Evolutionary conservation across 345 rosid species (phyloP).

Genomic region (Lepidium sativum): DNA sequence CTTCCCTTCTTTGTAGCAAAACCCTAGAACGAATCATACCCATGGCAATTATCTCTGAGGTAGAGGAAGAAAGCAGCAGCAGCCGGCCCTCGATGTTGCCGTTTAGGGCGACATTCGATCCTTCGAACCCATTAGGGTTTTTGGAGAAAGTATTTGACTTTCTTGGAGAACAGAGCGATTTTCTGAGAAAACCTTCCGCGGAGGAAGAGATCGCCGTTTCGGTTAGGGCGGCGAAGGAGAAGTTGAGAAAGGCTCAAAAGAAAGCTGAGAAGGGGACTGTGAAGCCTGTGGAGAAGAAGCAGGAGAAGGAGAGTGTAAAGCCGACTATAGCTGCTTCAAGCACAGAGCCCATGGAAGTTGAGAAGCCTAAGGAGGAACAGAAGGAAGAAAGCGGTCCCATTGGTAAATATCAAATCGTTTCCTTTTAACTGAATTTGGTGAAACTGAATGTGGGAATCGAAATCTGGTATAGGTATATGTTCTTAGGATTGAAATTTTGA

Average conservation of each 20-base stretch:
- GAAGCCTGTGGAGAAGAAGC: conserved; percentile 21
- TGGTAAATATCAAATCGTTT: conserved; percentile 21
- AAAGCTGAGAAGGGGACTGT: conserved; percentile 14
- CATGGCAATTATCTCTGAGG: conserved; percentile 90
- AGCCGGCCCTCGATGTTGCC: conserved; percentile 25
- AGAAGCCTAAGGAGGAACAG: conserved; percentile 34
- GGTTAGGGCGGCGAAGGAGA: conserved; percentile 47
- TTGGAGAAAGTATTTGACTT: conserved; percentile 63
- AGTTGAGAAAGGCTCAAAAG: conserved; percentile 32
- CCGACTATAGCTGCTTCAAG: conserved; percentile 16
- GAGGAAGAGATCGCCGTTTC: conserved; percentile 59
- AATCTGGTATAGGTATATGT: neutral
- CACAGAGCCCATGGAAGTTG: conserved; percentile 18
- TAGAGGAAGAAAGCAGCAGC: conserved; percentile 46
- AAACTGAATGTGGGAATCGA: neutral
- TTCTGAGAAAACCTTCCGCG: conserved; percentile 41
- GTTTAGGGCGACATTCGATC: conserved; percentile 55
- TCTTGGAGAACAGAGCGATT: conserved; percentile 60
- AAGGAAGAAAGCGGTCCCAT: conserved; percentile 28
- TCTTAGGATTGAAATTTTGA: neutral
- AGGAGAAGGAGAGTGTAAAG: conserved; percentile 16
- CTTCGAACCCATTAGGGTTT: conserved; percentile 56
- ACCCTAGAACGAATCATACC: neutral
- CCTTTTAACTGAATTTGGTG: neutral
- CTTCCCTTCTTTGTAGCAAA: neutral